Conservation (phyloP, 2,329 filamentous ascomycete genomes). For the Ophiosphaerella korrae region DNA sequence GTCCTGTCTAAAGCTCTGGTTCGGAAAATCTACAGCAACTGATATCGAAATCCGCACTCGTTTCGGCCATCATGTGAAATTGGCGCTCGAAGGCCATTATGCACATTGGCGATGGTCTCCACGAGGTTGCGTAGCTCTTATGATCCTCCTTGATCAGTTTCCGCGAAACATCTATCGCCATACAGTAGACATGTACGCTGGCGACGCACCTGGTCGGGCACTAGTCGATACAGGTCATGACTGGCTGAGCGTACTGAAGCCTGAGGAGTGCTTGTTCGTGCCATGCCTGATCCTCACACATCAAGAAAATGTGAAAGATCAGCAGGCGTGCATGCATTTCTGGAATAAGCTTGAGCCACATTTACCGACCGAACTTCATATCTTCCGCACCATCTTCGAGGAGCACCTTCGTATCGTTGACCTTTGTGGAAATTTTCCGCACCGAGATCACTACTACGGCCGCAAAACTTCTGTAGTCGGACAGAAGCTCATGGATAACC, state of each 20-base stretch:
- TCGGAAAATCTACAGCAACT: slow-evolving; percentile 10
- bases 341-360: slow-evolving; percentile 9
- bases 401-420: slow-evolving; percentile 14
- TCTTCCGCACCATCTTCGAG: slow-evolving; percentile 16
- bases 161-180: slow-evolving; percentile 46
- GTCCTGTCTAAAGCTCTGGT: slow-evolving; percentile 12
- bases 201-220: slow-evolving; percentile 22
- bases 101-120: slow-evolving; percentile 10
- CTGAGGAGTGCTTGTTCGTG: slow-evolving; percentile 13
- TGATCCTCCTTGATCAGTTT: slow-evolving; percentile 49
- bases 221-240: slow-evolving; percentile 12
- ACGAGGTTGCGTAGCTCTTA: slow-evolving; percentile 30
- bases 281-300: slow-evolving; percentile 14
- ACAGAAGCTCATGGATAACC: slow-evolving; percentile 18
- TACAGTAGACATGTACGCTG: slow-evolving; percentile 36
- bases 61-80: slow-evolving; percentile 11
- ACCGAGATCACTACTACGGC: slow-evolving; percentile 15
- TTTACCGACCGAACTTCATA: slow-evolving; percentile 7
- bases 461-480: slow-evolving; percentile 12
- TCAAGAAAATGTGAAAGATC: slow-evolving; percentile 9
- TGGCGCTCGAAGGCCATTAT: slow-evolving; percentile 7
- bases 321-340: slow-evolving; percentile 10
- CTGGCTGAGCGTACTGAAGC: slow-evolving; percentile 9
- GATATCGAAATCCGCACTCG: slow-evolving; percentile 10
- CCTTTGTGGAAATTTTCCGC: slow-evolving; percentile 8